phyloP scores from a whole-genome alignment of 805 yeast genomes.

The Yarrowia sp. region DNA sequence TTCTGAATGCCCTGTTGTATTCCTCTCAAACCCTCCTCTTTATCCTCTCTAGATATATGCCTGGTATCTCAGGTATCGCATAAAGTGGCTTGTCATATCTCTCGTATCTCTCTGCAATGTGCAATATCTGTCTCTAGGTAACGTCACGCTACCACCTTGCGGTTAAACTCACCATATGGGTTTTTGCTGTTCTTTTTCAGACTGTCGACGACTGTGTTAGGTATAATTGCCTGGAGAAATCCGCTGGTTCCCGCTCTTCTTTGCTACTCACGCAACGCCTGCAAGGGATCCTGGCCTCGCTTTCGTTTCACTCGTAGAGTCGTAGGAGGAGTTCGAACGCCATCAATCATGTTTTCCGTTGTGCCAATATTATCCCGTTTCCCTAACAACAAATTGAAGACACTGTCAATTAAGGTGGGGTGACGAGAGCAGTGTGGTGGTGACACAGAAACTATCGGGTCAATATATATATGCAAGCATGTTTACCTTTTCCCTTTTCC shows the following conservation, averaged over 20 bases:
- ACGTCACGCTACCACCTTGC: not conserved
- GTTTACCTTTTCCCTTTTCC: conserved; percentile 34
- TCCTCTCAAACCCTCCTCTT: too few relatives aligned
- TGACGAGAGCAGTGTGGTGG: conserved; percentile 18
- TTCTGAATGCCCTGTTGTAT: too few relatives aligned
- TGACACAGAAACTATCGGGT: conserved; percentile 24
- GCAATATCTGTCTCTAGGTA: conserved; percentile 4
- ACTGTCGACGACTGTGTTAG: conserved; percentile 38
- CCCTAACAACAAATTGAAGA: conserved; percentile 21
- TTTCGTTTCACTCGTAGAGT: conserved; percentile 85
- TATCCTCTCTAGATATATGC: too few relatives aligned
- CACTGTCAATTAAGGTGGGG: not conserved
- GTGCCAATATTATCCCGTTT: conserved; percentile 8
- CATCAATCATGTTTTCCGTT: conserved; percentile 27
- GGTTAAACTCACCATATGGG: conserved; percentile 44
- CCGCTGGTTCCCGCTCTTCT: too few relatives aligned
- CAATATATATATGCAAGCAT: conserved; percentile 34
- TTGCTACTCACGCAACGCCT: conserved; percentile 61
- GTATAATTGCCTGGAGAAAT: too few relatives aligned
- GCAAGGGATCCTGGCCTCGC: conserved; percentile 85
- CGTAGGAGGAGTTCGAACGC: conserved; percentile 56
- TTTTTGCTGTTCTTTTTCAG: conserved; percentile 42
- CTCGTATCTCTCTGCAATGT: not conserved
- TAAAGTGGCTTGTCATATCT: too few relatives aligned
- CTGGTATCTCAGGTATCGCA: too few relatives aligned